Percentiles rank a stretch among this genome's conserved stretches.
Evolutionary conservation across 345 rosid species (phyloP).

Genomic region (Lepidium sativum): DNA sequence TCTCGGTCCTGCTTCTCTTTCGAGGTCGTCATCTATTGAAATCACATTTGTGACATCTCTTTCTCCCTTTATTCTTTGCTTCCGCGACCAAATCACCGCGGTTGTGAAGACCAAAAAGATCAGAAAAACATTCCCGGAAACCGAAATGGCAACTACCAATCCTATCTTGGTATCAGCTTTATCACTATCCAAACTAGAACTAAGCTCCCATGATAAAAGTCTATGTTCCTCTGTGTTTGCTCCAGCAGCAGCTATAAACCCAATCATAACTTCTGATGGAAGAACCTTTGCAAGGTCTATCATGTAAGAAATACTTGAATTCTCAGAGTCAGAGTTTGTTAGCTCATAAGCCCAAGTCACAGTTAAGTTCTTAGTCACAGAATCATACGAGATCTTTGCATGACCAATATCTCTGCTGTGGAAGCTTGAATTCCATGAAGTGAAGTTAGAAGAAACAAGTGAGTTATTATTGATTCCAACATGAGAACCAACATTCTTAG

Average conservation of each 20-base stretch:
- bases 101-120: background rate
- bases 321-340: constrained; percentile 14
- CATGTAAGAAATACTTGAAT: constrained; percentile 20
- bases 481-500: constrained; percentile 11
- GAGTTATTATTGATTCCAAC: constrained; percentile 31
- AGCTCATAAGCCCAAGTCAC: constrained; percentile 27
- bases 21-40: constrained; percentile 34
- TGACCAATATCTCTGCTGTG: constrained; percentile 14
- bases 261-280: constrained; percentile 29
- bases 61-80: background rate
- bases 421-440: constrained; percentile 27
- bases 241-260: constrained; percentile 35
- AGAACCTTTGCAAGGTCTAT: constrained; percentile 31
- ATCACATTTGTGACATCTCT: background rate
- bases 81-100: background rate
- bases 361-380: constrained; percentile 24
- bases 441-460: background rate
- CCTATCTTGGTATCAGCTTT: background rate
- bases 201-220: constrained; percentile 31
- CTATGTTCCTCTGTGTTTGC: background rate
- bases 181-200: constrained; percentile 5
- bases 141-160: background rate
- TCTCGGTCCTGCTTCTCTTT: constrained; percentile 35
- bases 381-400: constrained; percentile 25
- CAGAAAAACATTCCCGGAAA: constrained; percentile 8